Base-by-base conservation (phyloP, 352 stramenopile genomes). In the Pythium aristosporum region DNA sequence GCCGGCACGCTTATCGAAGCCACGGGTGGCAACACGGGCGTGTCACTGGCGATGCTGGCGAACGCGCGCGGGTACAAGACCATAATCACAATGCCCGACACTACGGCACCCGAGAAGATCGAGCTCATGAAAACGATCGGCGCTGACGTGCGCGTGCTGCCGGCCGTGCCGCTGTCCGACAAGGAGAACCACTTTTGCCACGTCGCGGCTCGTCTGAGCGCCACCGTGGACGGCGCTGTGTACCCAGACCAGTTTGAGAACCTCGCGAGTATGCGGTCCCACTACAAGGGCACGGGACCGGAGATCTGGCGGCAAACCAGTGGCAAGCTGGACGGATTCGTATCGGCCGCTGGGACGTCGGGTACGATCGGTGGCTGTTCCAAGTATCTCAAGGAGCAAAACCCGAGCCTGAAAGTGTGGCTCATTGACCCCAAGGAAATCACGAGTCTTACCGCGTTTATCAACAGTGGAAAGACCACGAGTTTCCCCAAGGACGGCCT, bases 311-410 rank as follows among this genome's bases (percentile, higher is more conserved):
- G 79, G 23, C 94, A 97, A 60, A 91, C 92, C 1, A 62, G 85
- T 43, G 94, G 96, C 16, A 73, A 86, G 9, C 74, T 98, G 20
- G 91, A 98, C 58, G 92, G 96, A 23, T 92, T 99, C 28, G 74
- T 98, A 7, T 79, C 82, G n/a, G 94, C 92, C 0, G 77, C 84
- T 0, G 84, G 86, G 4, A 99, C 96, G 2, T 94, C 94, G 0
- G 96, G 96, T 34, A 98, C 95, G 2, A 80, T 99, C n/a, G 89
- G 92, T 0, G 96, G 96, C 47, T 82, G 82, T 65, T 96, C 89
- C 63, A 96, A 91, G 74, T 98, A 96, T 66, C 77, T 99, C 5
- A 98, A 98, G 68, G 87, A 92, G 59, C 51, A 82, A 37, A 91
- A 92, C 21, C 61, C 79, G 2, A 37, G 76, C n/a, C 36, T 86